Evolutionary conservation across 495 filamentous ascomycete species (phyloP), one percentile per base, ranked within the genome.

Genomic region (Penicillium argentinense): DNA sequence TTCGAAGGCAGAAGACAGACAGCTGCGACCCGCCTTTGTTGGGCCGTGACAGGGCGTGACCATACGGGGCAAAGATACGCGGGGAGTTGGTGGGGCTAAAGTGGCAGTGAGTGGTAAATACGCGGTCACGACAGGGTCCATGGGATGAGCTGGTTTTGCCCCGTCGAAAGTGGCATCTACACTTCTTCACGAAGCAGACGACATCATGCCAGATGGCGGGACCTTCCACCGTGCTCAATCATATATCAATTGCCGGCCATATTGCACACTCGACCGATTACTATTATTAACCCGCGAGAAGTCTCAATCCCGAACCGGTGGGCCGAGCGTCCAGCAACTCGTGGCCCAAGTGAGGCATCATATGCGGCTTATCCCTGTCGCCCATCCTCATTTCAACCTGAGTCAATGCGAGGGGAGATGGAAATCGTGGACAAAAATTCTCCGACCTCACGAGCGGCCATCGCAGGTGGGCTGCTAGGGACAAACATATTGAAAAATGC

Each of bases 401-500:
- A 51, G 48, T 56, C 53, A 48, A 54, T 48, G 54, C 37, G 54
- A 57, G 51, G 58, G 30, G 41, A 36, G n/a, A n/a, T n/a, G n/a
- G n/a, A n/a, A n/a, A 53, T 53, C 58, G 58, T 61, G 58, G 46
- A 19, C 17, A 33, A 32, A 36, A 58, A 62, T 46, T 53, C 52
- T 62, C 59, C 59, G 59, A 54, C 13, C 29, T 51, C 39, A 51
- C 48, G 48, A 54, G 51, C 19, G 16, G 23, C 27, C 33, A 21
- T 32, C 34, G 18, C 22, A 39, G 38, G 56, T 47, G 47, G 52
- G 24, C 37, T 24, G 33, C 16, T 9, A 18, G 33, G 33, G 33
- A 36, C 26, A 24, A 7, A 42, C 36, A 32, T 19, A 50, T 45
- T 50, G 33, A 46, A 34, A 29, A 39, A 9, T 19, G 4, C 16